Conservation (phyloP, 306 rosid genomes). For the Urtica urens region DNA sequence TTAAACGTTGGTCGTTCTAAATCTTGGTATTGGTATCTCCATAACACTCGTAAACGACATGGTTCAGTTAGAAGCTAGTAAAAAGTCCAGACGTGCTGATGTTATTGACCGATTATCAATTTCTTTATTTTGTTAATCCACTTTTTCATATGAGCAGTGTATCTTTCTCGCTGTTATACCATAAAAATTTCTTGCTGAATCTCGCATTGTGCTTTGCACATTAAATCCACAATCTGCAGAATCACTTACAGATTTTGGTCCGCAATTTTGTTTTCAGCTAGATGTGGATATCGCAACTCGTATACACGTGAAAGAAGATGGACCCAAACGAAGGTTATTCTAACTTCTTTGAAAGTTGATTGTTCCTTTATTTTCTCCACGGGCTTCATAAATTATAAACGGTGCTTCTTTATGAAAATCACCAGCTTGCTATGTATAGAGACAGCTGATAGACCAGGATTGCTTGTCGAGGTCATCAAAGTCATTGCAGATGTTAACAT, state of each 20-base stretch:
- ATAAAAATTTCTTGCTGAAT: neutral
- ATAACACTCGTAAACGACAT: neutral
- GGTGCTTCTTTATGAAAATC: conserved; percentile 4
- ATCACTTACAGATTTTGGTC: conserved; percentile 6
- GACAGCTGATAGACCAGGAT: conserved; percentile 91
- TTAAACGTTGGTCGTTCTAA: neutral
- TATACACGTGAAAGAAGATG: conserved; percentile 73
- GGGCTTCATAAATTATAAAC: conserved; percentile 9
- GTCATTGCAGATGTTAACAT: conserved; percentile 82
- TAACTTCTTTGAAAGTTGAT: conserved; percentile 16
- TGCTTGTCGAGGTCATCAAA: conserved; percentile 73
- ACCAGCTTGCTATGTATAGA: conserved; percentile 74
- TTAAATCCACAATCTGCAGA: neutral
- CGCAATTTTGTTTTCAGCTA: conserved; percentile 51
- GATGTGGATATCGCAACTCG: conserved; percentile 69
- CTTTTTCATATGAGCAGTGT: neutral
- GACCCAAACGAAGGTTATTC: conserved; percentile 81
- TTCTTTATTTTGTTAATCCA: neutral
- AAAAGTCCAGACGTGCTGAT: neutral
- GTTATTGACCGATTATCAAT: neutral
- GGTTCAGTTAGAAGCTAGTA: neutral
- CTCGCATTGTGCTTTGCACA: neutral
- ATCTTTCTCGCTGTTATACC: too few species aligned
- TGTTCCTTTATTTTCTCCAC: neutral
- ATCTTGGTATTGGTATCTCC: neutral